These are phyloP conservation scores for Ogataea trehalophila DNA, from an alignment of 805 yeast genomes.

Conservation along the genomic window DNA sequence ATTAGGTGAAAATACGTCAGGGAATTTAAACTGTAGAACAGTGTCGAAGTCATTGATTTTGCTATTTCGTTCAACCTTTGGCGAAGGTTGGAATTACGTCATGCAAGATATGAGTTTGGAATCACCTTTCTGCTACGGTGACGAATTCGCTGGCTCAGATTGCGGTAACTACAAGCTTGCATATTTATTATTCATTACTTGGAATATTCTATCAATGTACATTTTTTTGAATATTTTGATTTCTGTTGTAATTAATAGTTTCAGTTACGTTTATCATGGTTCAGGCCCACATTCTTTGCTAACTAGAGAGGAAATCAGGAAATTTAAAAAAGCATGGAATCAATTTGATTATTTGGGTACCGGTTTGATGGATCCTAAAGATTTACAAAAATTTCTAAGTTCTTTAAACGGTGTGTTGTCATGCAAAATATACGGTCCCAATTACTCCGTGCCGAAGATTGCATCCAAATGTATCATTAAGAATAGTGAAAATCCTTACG, in stretches of 20 bases:
- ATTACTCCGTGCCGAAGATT: conserved; percentile 34
- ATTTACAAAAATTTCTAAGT: conserved; percentile 57
- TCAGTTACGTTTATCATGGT: conserved; percentile 78
- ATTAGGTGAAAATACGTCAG: conserved; percentile 75
- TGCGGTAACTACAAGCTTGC: conserved; percentile 70
- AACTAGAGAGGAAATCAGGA: conserved; percentile 66
- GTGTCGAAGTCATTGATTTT: conserved; percentile 78
- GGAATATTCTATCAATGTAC: conserved; percentile 95
- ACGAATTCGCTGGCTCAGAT: conserved; percentile 48
- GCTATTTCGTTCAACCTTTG: conserved; percentile 85
- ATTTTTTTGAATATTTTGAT: conserved; percentile 87
- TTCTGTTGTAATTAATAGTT: conserved; percentile 82
- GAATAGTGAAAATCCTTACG: conserved; percentile 49
- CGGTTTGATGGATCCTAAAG: conserved; percentile 59
- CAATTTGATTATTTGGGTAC: conserved; percentile 71
- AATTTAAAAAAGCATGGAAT: conserved; percentile 72
- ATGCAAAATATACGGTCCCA: conserved; percentile 50
- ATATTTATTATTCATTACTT: conserved; percentile 60
- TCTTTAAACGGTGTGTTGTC: conserved; percentile 68
- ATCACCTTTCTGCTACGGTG: conserved; percentile 48
- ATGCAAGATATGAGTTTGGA: conserved; percentile 71
- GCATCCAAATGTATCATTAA: conserved; percentile 39
- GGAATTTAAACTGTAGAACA: conserved; percentile 71
- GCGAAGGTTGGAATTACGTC: conserved; percentile 93
- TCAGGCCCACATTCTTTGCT: conserved; percentile 41